phyloP scores from a whole-genome alignment of 192 early-diverging fungal species.

The Backusella mclennaniae region DNA sequence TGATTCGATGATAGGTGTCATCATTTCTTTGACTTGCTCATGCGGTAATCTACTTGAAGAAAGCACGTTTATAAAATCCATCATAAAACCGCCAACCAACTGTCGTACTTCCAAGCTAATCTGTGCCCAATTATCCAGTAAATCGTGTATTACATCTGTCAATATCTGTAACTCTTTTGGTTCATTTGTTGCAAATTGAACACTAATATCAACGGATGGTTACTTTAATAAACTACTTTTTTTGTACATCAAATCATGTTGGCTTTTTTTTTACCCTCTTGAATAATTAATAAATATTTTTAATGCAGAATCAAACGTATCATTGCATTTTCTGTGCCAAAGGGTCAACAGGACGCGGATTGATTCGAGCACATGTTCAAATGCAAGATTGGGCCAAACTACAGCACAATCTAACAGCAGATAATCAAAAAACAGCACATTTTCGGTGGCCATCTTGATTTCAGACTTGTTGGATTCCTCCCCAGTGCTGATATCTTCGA shows the following conservation, averaged over 20 bases:
- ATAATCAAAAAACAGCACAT: constrained; percentile 11
- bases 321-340: constrained; percentile 13
- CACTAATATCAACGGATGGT: background rate
- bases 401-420: constrained; percentile 5
- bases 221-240: background rate
- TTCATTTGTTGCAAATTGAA: background rate
- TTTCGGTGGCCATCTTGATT: background rate
- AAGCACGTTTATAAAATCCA: background rate
- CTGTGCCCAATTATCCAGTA: constrained; percentile 11
- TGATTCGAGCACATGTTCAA: background rate
- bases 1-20: background rate
- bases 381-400: background rate
- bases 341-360: background rate
- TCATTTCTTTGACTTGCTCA: background rate
- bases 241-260: background rate
- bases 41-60: background rate
- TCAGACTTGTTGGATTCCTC: background rate
- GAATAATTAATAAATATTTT: constrained; percentile 10
- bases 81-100: constrained; percentile 1
- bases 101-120: background rate
- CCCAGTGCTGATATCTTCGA: background rate
- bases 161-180: background rate
- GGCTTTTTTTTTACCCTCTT: background rate
- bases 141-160: background rate
- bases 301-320: constrained; percentile 11